These are phyloP conservation scores for Blastobotrys arbuscula DNA, from an alignment of 1,139 yeast species.

Conservation along the genomic window DNA sequence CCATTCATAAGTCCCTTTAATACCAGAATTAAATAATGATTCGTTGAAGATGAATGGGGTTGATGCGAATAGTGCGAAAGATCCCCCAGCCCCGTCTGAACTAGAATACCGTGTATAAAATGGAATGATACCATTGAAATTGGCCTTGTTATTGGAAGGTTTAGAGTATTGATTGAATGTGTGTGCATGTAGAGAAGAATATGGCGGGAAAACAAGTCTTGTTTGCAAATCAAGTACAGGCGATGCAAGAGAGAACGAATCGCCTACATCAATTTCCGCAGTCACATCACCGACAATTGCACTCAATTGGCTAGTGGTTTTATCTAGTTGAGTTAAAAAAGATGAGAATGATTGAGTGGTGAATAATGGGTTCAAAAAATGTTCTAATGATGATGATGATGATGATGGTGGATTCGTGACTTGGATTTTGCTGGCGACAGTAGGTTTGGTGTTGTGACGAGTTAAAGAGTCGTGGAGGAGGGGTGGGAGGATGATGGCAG, in stretches of 20 bases:
- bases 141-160: not conserved
- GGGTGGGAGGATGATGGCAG: not conserved
- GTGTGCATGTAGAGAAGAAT: not conserved
- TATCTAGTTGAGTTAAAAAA: too few relatives aligned
- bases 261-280: not conserved
- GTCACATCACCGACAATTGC: not conserved
- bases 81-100: not conserved
- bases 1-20: slow-evolving; percentile 53
- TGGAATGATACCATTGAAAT: not conserved
- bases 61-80: not conserved
- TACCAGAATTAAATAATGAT: slow-evolving; percentile 37
- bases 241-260: not conserved
- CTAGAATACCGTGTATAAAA: not conserved
- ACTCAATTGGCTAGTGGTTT: not conserved
- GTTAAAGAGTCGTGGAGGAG: not conserved
- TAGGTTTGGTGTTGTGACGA: not conserved
- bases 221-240: not conserved
- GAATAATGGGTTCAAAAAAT: not conserved
- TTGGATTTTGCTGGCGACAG: not conserved
- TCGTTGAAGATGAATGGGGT: not conserved
- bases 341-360: not conserved
- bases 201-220: not conserved
- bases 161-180: too few relatives aligned
- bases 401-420: not conserved
- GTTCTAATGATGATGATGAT: not conserved